phyloP scores from a whole-genome alignment of 495 filamentous ascomycete species.

The Penicillium paradoxum region DNA sequence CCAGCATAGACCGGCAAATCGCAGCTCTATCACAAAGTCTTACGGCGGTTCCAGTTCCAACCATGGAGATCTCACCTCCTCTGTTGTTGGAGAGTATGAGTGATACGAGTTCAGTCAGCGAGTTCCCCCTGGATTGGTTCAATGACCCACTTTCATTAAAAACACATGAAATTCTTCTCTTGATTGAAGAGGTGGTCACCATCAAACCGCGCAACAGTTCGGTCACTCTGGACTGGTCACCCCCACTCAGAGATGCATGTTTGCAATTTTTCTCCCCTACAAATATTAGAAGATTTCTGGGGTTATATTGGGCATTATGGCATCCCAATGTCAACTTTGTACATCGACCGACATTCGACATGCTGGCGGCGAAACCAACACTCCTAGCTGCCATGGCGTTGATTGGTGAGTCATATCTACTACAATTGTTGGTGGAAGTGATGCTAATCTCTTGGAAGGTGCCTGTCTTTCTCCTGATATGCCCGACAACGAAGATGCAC shows the following conservation, averaged over 20 bases:
- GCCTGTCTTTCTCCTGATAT: conserved; percentile 20
- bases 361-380: conserved; percentile 13
- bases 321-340: conserved; percentile 22
- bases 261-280: conserved; percentile 21
- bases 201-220: conserved; percentile 24
- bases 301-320: conserved; percentile 23
- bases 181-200: conserved; percentile 22
- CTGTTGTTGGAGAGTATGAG: conserved; percentile 2
- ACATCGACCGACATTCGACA: conserved; percentile 19
- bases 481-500: conserved; percentile 19
- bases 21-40: background rate
- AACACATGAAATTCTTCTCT: conserved; percentile 20
- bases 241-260: conserved; percentile 11
- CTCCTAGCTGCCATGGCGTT: conserved; percentile 18
- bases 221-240: conserved; percentile 21
- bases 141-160: conserved; percentile 19
- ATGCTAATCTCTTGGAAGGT: background rate
- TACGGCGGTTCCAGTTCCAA: background rate
- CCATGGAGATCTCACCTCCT: background rate
- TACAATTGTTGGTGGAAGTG: background rate
- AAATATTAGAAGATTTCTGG: conserved; percentile 15
- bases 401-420: conserved; percentile 6
- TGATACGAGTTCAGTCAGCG: conserved; percentile 2
- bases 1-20: conserved; percentile 5
- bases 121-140: conserved; percentile 7